These are phyloP conservation scores for Paspalum vaginatum DNA, from an alignment of 176 grass and related monocot species.

Conservation along the genomic window DNA sequence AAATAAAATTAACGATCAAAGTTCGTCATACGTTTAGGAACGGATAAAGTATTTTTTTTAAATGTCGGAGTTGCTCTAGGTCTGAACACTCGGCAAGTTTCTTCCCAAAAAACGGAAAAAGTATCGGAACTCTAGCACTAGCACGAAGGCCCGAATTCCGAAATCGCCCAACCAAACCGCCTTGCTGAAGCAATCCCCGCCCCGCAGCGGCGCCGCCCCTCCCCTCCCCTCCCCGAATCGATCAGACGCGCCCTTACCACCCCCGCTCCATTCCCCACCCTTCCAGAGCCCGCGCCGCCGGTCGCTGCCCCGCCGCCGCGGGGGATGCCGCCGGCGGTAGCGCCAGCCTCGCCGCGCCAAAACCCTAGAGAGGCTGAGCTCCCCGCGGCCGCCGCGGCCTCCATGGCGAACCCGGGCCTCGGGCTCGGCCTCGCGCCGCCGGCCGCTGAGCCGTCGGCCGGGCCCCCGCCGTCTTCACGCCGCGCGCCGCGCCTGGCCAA, in stretches of 20 bases:
- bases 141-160: too few relatives aligned
- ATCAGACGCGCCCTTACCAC: neutral
- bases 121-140: too few relatives aligned
- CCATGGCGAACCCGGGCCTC: constrained; percentile 45
- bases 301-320: constrained; percentile 2
- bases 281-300: constrained; percentile 34
- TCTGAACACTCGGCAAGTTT: too few relatives aligned
- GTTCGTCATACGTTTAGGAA: too few relatives aligned
- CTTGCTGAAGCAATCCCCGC: neutral
- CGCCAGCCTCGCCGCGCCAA: constrained; percentile 19
- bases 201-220: neutral
- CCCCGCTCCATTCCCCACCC: neutral
- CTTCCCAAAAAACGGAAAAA: too few relatives aligned
- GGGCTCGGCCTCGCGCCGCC: constrained; percentile 44
- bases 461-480: neutral
- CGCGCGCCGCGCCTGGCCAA: constrained; percentile 46
- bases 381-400: neutral
- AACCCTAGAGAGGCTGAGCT: constrained; percentile 39
- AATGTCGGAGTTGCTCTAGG: too few relatives aligned
- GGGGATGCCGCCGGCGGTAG: constrained; percentile 44
- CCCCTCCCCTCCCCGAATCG: neutral
- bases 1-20: too few relatives aligned
- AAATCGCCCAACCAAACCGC: neutral
- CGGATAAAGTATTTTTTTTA: too few relatives aligned
- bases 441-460: neutral